phyloP scores from a whole-genome alignment of 306 rosid genomes.

The Pachyrhizus erosus region DNA sequence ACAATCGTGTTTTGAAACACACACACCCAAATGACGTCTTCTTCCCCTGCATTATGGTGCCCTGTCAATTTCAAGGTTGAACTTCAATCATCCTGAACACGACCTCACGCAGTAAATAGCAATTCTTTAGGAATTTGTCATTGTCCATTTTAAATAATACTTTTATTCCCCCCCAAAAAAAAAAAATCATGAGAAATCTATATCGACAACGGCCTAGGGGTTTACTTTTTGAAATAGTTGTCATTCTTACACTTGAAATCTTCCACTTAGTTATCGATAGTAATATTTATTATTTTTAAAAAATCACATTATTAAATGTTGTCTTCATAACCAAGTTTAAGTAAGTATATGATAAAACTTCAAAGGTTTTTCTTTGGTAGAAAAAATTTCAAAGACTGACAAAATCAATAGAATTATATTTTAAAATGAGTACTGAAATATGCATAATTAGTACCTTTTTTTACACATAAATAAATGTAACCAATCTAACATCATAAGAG shows the following conservation, averaged over 20 bases:
- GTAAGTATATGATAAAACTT: background rate
- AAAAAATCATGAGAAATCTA: background rate
- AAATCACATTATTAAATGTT: background rate
- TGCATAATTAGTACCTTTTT: background rate
- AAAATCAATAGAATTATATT: too few relatives aligned
- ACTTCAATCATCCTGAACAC: background rate
- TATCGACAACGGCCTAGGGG: background rate
- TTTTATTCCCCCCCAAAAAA: background rate
- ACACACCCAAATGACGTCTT: background rate
- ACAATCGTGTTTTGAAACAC: background rate
- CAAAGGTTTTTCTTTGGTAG: too few relatives aligned
- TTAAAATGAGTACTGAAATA: background rate
- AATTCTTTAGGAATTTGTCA: background rate
- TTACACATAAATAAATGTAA: slow-evolving; percentile 7
- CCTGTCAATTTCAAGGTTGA: background rate
- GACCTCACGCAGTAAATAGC: background rate
- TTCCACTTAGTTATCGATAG: background rate
- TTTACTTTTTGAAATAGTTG: background rate
- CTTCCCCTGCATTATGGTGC: background rate
- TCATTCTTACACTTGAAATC: too few relatives aligned
- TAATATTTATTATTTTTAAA: background rate
- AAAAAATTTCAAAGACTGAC: too few relatives aligned
- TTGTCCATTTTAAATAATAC: background rate
- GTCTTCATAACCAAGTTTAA: background rate
- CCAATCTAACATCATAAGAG: background rate